Evolutionary conservation across 1,284 basidiomycete species (phyloP).

Genomic region (Tilletiopsis washingtonensis): DNA sequence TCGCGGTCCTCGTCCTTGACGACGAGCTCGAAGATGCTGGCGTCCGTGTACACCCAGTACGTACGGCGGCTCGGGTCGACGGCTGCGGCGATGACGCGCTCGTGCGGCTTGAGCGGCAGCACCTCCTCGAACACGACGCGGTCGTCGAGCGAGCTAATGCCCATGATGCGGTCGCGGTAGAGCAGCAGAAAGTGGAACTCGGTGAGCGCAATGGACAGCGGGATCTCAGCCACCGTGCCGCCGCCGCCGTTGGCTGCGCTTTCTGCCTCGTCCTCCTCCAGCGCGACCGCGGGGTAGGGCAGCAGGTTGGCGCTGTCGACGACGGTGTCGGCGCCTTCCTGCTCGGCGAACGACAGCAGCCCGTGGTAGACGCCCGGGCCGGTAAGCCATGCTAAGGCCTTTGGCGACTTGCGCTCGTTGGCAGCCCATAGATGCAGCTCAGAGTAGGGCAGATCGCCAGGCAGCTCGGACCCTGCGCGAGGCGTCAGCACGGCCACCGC

Average conservation of each 20-base stretch:
- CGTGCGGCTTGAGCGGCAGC: conserved; percentile 29
- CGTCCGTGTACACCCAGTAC: conserved; percentile 88
- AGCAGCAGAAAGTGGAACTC: conserved; percentile 88
- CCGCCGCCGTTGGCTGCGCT: conserved; percentile 7
- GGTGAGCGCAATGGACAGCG: conserved; percentile 68
- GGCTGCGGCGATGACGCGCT: conserved; percentile 34
- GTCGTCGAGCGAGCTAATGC: conserved; percentile 72
- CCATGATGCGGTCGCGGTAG: conserved; percentile 70
- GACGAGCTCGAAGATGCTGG: conserved; percentile 80
- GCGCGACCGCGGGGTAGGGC: conserved; percentile 35
- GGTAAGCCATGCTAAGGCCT: conserved; percentile 79
- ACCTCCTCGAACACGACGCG: conserved; percentile 72
- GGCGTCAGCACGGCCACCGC: not conserved
- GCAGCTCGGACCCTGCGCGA: conserved; percentile 33
- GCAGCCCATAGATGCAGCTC: conserved; percentile 50
- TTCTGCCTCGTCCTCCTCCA: conserved; percentile 7
- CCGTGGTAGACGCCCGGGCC: conserved; percentile 50
- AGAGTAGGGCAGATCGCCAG: conserved; percentile 34
- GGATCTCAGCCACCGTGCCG: conserved; percentile 24
- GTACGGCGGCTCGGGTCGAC: conserved; percentile 75
- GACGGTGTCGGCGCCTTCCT: conserved; percentile 57
- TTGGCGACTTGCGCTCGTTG: conserved; percentile 48
- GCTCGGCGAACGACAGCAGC: conserved; percentile 19
- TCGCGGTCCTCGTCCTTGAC: conserved; percentile 82
- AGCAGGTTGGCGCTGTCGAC: conserved; percentile 60